Percentiles rank a stretch among this genome's conserved stretches.
phyloP scores from a whole-genome alignment of 2,329 filamentous ascomycete species.

The Magnaporthiopsis incrustans region DNA sequence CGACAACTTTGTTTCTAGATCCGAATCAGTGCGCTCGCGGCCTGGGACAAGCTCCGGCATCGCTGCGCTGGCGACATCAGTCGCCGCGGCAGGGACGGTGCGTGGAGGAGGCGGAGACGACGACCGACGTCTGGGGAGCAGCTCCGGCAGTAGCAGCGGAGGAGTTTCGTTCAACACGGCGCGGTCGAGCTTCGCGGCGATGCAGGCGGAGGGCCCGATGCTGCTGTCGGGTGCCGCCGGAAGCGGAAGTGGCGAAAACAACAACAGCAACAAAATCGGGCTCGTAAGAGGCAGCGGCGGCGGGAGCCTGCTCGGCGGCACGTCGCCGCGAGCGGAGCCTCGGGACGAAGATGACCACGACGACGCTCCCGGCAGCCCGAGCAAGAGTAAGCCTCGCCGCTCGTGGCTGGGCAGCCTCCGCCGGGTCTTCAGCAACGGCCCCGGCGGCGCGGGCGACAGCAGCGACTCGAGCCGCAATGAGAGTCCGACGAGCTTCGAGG shows the following conservation, averaged over 20 bases:
- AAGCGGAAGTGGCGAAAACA: constrained; percentile 8
- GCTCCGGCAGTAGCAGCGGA: constrained; percentile 30
- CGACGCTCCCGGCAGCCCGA: constrained; percentile 40
- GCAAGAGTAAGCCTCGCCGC: constrained; percentile 47
- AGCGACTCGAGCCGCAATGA: constrained; percentile 14
- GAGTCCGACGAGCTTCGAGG: constrained; percentile 25
- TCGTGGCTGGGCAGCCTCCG: constrained; percentile 63
- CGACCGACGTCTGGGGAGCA: constrained; percentile 23
- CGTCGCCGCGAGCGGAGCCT: constrained; percentile 5
- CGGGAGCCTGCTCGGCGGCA: constrained; percentile 5
- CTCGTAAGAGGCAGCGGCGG: background rate
- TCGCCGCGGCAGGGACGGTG: constrained; percentile 18
- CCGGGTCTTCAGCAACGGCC: constrained; percentile 45
- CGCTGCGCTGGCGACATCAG: constrained; percentile 15
- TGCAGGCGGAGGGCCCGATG: constrained; percentile 45
- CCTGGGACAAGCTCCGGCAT: constrained; percentile 27
- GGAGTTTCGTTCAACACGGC: constrained; percentile 43
- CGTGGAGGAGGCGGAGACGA: constrained; percentile 16
- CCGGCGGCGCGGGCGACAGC: constrained; percentile 19
- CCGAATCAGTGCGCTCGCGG: constrained; percentile 28
- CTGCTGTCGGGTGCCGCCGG: constrained; percentile 29
- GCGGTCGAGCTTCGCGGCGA: constrained; percentile 39
- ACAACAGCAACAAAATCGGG: constrained; percentile 1
- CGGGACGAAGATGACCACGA: constrained; percentile 8
- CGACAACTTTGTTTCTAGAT: constrained; percentile 25